Evolutionary conservation across 2,329 filamentous ascomycete species (phyloP).

Genomic region (Periconia sp.): DNA sequence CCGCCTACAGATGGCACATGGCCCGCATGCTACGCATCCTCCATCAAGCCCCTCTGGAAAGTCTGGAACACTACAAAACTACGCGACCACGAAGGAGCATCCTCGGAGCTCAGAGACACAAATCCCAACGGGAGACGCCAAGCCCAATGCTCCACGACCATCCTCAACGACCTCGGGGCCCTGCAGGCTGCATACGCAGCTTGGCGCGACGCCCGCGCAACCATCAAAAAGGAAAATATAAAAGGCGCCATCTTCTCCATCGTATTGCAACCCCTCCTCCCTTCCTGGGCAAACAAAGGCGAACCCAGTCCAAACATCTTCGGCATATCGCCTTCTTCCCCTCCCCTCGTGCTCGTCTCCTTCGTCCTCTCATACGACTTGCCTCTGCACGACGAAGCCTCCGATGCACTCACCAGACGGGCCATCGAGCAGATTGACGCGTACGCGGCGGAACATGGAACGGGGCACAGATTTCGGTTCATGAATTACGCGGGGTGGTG

Average conservation of each 20-base stretch:
- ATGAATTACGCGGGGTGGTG: constrained; percentile 54
- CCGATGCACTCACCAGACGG: no score
- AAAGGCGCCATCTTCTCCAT: neutral
- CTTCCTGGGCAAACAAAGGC: neutral
- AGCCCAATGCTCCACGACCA: neutral
- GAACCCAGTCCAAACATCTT: neutral
- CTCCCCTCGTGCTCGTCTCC: neutral
- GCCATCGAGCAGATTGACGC: neutral
- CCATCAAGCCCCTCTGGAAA: no score
- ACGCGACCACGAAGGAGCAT: no score
- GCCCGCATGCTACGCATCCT: no score
- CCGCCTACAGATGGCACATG: no score
- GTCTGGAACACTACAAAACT: no score
- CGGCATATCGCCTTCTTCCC: neutral
- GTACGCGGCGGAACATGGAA: neutral
- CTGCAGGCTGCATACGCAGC: neutral
- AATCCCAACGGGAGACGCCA: no score
- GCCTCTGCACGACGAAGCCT: no score
- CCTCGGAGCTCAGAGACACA: no score
- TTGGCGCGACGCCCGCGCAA: neutral
- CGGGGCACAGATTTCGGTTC: neutral
- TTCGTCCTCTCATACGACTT: no score
- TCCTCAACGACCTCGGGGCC: neutral
- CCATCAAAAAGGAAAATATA: neutral
- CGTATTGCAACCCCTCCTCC: neutral